These are phyloP conservation scores for Grosmannia serpens DNA, from an alignment of 2,329 filamentous ascomycete species.

Conservation along the genomic window DNA sequence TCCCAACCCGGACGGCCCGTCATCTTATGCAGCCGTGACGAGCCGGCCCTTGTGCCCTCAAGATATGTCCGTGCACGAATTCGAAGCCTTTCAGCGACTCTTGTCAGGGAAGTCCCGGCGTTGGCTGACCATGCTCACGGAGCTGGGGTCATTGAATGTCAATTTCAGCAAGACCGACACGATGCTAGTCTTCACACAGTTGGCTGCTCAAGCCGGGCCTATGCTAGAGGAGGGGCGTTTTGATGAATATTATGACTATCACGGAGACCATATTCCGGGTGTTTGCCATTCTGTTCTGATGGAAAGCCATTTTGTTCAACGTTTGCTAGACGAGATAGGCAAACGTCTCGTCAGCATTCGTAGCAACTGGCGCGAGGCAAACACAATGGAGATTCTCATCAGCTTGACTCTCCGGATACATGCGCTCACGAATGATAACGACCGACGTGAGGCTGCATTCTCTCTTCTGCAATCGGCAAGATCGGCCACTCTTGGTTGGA, in stretches of 20 bases:
- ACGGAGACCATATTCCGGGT: too few relatives aligned
- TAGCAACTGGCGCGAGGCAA: conserved; percentile 46
- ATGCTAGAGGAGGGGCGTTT: neutral
- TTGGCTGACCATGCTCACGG: conserved; percentile 31
- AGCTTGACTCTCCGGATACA: conserved; percentile 33
- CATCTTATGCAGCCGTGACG: conserved; percentile 43
- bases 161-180: conserved; percentile 48
- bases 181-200: conserved; percentile 33
- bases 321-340: conserved; percentile 34
- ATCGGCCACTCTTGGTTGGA: too few relatives aligned
- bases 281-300: conserved; percentile 38
- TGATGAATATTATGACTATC: conserved; percentile 33
- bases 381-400: conserved; percentile 47
- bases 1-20: conserved; percentile 25
- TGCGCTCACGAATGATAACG: conserved; percentile 7
- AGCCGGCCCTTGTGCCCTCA: conserved; percentile 35
- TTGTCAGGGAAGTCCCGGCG: conserved; percentile 32
- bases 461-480: too few relatives aligned
- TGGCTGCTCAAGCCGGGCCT: conserved; percentile 46
- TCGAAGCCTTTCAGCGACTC: conserved; percentile 35
- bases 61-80: conserved; percentile 38
- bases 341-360: conserved; percentile 30
- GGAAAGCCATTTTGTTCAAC: conserved; percentile 36
- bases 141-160: conserved; percentile 40
- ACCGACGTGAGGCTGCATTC: conserved; percentile 12